A percentile compares a stretch with the other conserved stretches of the same genome.
These are phyloP conservation scores for Penstemon newberryi DNA, from an alignment of 257 asterid genomes.

Conservation along the genomic window DNA sequence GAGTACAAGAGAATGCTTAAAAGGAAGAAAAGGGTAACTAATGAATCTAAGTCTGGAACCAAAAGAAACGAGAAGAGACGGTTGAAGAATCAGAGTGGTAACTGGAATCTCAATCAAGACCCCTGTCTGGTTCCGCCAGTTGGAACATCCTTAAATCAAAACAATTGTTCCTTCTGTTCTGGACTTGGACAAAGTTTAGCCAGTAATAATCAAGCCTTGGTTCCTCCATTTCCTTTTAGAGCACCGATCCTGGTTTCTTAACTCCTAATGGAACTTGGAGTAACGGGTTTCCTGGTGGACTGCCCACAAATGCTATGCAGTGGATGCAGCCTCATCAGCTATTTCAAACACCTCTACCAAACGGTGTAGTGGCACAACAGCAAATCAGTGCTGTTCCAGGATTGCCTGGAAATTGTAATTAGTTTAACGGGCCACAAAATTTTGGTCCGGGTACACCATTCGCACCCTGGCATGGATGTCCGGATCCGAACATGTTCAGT, in stretches of 20 bases:
- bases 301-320: constrained; percentile 49
- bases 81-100: constrained; percentile 39
- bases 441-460: constrained; percentile 43
- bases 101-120: constrained; percentile 39
- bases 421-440: constrained; percentile 35
- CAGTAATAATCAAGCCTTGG: constrained; percentile 32
- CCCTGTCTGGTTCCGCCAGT: no score
- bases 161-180: constrained; percentile 20
- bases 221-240: constrained; percentile 35
- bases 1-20: constrained; percentile 66
- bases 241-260: constrained; percentile 40
- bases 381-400: constrained; percentile 46
- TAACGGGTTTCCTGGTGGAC: constrained; percentile 42
- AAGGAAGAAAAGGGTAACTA: constrained; percentile 69
- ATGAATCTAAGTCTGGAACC: constrained; percentile 44
- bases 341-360: constrained; percentile 37
- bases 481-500: constrained; percentile 42
- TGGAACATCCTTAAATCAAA: no score
- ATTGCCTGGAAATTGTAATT: constrained; percentile 47
- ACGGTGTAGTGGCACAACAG: constrained; percentile 46
- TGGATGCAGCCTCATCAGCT: constrained; percentile 59
- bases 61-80: constrained; percentile 50
- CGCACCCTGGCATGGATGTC: constrained; percentile 40
- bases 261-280: constrained; percentile 50
- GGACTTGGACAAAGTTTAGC: constrained; percentile 35